Conservation (phyloP, 2,329 filamentous ascomycete genomes). For the Plectosphaerella plurivora region DNA sequence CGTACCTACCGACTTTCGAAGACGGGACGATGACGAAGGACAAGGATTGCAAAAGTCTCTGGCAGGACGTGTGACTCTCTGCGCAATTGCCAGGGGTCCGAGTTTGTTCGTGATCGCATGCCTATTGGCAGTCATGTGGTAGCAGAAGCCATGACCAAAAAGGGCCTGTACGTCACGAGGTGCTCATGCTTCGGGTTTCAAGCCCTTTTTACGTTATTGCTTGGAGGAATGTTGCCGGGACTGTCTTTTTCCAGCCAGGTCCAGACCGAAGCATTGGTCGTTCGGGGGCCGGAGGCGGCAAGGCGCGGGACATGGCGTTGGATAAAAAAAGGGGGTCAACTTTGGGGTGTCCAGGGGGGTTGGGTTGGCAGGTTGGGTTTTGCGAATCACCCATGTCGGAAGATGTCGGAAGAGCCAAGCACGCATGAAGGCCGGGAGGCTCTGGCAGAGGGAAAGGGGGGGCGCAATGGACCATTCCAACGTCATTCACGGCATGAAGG, state of each 20-base stretch:
- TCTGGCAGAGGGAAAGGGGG: constrained; percentile 5
- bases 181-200: background rate
- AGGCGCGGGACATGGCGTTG: background rate
- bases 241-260: background rate
- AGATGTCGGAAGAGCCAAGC: constrained; percentile 9
- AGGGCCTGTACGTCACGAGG: background rate
- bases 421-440: constrained; percentile 6
- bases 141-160: too few relatives aligned
- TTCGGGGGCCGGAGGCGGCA: too few relatives aligned
- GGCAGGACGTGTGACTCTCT: too few relatives aligned
- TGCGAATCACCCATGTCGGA: constrained; percentile 4
- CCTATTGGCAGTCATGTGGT: too few relatives aligned
- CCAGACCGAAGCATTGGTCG: background rate
- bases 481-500: too few relatives aligned
- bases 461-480: too few relatives aligned
- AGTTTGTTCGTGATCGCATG: too few relatives aligned
- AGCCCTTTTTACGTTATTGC: background rate
- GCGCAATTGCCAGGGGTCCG: too few relatives aligned
- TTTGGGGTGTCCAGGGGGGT: too few relatives aligned
- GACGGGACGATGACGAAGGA: too few relatives aligned
- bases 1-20: too few relatives aligned
- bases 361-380: background rate
- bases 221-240: background rate
- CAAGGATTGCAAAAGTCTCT: too few relatives aligned
- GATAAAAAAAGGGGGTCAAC: background rate